These are phyloP conservation scores for Pyrenochaeta sp. DNA, from an alignment of 2,329 filamentous ascomycete genomes.

Conservation along the genomic window DNA sequence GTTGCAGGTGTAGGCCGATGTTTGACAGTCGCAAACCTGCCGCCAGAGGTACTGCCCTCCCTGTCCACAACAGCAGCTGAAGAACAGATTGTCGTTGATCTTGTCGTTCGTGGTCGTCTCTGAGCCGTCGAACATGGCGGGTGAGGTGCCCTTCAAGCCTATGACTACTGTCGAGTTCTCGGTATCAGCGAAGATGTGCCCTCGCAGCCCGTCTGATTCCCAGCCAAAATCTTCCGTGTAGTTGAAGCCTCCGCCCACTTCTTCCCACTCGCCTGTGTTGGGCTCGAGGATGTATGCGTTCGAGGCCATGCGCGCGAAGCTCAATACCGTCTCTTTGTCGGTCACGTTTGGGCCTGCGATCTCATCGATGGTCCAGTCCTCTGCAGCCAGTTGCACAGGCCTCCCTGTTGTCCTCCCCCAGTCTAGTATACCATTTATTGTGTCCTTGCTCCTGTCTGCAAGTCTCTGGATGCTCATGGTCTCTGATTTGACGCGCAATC, in stretches of 20 bases:
- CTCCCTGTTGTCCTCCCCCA: slow-evolving; percentile 74
- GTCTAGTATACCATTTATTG: slow-evolving; percentile 80
- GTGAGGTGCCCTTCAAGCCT: slow-evolving; percentile 87
- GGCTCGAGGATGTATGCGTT: slow-evolving; percentile 85
- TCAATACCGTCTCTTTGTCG: slow-evolving; percentile 84
- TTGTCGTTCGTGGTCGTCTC: slow-evolving; percentile 98
- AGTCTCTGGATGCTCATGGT: slow-evolving; percentile 79
- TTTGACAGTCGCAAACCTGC: slow-evolving; percentile 92
- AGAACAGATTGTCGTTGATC: slow-evolving; percentile 96
- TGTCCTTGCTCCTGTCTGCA: slow-evolving; percentile 76
- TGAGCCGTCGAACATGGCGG: slow-evolving; percentile 93
- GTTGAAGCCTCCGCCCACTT: slow-evolving; percentile 75
- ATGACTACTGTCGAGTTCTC: slow-evolving; percentile 88
- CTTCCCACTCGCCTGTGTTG: slow-evolving; percentile 79
- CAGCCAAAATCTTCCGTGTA: slow-evolving; percentile 90
- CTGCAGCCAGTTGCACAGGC: slow-evolving; percentile 72
- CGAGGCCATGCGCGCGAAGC: slow-evolving; percentile 85
- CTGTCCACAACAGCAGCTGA: slow-evolving; percentile 96
- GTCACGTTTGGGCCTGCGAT: slow-evolving; percentile 81
- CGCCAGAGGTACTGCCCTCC: slow-evolving; percentile 90
- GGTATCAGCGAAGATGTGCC: slow-evolving; percentile 90
- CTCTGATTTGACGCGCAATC: slow-evolving; percentile 66
- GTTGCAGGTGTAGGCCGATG: slow-evolving; percentile 87
- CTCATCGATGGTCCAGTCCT: slow-evolving; percentile 84
- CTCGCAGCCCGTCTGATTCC: slow-evolving; percentile 86